Evolutionary conservation across 768 basidiomycete genomes (phyloP), one percentile per base, ranked within the genome.

Genomic region (Lactarius hengduanensis): DNA sequence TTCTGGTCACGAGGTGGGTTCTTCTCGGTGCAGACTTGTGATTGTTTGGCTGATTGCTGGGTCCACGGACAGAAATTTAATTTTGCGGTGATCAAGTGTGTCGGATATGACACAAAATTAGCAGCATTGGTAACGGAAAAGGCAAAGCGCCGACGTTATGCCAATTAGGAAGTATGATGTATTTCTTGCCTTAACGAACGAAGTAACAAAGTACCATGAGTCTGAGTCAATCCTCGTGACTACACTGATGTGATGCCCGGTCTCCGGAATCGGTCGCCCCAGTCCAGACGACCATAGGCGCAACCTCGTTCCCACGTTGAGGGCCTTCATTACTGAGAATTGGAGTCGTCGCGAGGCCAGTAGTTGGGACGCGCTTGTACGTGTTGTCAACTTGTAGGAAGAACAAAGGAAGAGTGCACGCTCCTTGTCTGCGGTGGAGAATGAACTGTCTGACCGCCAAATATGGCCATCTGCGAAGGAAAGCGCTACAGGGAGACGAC

Each of bases 1-100:
- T 18, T 45, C 32, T 1, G 66, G 62, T 2, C 15, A n/a, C 38
- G n/a, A 67, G 62, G 65, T 66, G 30, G 4, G 61, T 28, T 32
- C 50, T 53, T 11, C 9, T 22, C 16, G 18, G n/a, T 34, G 3
- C 53, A 18, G 43, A 3, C 16, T 56, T 10, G 20, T 15, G 38
- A 20, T 10, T 13, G 30, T 15, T 9, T 18, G n/a, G 40, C 16
- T 62, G 20, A 62, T 2, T 10, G 18, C 30, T 20, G n/a, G 22
- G n/a, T 7, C 28, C 38, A 40, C 56, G 4, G 22, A 8, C 22
- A 66, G 61, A 41, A 20, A 20, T 1, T 66, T 0, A 10, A 8
- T 11, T 45, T 66, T 3, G 47, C 53, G 32, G 47, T 53, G 3
- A 28, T 63, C n/a, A 58, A 28, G 16, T 63, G 50, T 5, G 15